Conservation (phyloP, 2,329 filamentous ascomycete genomes). For the Ophiostoma ips region DNA sequence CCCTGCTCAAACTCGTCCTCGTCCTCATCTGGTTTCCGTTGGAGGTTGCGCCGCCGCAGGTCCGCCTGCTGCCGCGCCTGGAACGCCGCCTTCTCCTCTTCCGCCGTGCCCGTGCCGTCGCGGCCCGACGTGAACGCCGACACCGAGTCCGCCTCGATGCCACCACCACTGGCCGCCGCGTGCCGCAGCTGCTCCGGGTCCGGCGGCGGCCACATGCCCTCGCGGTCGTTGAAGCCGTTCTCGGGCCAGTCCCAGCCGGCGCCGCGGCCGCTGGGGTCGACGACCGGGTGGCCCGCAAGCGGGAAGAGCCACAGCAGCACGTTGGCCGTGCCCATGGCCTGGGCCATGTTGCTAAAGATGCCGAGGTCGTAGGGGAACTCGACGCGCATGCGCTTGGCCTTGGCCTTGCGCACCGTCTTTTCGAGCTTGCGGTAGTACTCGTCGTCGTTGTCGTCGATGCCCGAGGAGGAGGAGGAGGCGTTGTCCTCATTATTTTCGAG, state of each 20-base stretch:
- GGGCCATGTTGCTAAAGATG: slow-evolving; percentile 57
- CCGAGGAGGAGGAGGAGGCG: neutral
- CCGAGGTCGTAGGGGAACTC: slow-evolving; percentile 77
- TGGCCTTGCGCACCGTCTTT: neutral
- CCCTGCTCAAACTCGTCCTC: slow-evolving; percentile 17
- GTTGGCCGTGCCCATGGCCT: slow-evolving; percentile 61
- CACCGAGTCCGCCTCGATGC: neutral
- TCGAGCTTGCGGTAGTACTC: slow-evolving; percentile 16
- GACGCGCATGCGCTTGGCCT: slow-evolving; percentile 39
- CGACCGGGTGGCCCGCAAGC: slow-evolving; percentile 37
- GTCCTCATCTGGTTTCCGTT: slow-evolving; percentile 6
- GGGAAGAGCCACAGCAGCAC: slow-evolving; percentile 56
- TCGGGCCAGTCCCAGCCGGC: slow-evolving; percentile 51
- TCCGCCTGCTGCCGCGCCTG: slow-evolving; percentile 35
- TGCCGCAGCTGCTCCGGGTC: slow-evolving; percentile 47
- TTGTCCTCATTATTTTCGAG: slow-evolving; percentile 17
- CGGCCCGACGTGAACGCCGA: neutral
- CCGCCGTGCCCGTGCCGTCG: slow-evolving; percentile 22
- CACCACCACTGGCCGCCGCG: slow-evolving; percentile 14
- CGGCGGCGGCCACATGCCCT: slow-evolving; percentile 47
- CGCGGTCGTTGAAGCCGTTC: slow-evolving; percentile 60
- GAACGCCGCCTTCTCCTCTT: slow-evolving; percentile 36
- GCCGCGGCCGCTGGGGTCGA: slow-evolving; percentile 23
- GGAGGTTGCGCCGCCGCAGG: slow-evolving; percentile 22
- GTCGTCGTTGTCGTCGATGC: slow-evolving; percentile 10